phyloP scores from a whole-genome alignment of 1,139 yeast genomes.

The Candida sp. region DNA sequence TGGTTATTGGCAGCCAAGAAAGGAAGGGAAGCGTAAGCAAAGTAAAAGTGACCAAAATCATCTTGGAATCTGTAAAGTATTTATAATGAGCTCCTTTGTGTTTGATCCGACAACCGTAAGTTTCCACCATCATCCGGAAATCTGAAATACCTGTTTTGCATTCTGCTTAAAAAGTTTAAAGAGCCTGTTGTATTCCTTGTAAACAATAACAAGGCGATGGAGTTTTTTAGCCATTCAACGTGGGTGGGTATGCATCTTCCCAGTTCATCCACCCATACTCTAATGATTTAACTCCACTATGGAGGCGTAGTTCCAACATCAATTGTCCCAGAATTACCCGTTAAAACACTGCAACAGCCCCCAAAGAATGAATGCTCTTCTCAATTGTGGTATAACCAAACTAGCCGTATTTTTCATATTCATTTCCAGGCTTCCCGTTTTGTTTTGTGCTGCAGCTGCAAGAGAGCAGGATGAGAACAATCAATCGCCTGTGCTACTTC shows the following conservation, averaged over 20 bases:
- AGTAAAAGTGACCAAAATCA: too few species aligned
- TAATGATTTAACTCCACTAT: too few species aligned
- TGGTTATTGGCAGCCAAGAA: background rate
- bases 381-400: too few species aligned
- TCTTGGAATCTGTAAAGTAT: background rate
- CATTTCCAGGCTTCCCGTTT: background rate
- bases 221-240: background rate
- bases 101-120: background rate
- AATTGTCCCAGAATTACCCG: too few species aligned
- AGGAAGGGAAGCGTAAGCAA: too few species aligned
- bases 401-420: background rate
- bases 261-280: too few species aligned
- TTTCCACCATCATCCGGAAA: background rate
- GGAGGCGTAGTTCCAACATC: too few species aligned
- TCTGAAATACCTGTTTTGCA: too few species aligned
- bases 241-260: background rate
- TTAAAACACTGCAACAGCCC: too few species aligned
- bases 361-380: too few species aligned
- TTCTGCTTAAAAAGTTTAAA: background rate
- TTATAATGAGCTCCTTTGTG: conserved; percentile 1
- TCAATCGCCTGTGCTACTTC: background rate
- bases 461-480: background rate
- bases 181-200: background rate
- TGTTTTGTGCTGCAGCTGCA: background rate
- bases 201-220: background rate